Evolutionary conservation across 2,329 filamentous ascomycete species (phyloP).

Genomic region (Colletotrichum sp.): DNA sequence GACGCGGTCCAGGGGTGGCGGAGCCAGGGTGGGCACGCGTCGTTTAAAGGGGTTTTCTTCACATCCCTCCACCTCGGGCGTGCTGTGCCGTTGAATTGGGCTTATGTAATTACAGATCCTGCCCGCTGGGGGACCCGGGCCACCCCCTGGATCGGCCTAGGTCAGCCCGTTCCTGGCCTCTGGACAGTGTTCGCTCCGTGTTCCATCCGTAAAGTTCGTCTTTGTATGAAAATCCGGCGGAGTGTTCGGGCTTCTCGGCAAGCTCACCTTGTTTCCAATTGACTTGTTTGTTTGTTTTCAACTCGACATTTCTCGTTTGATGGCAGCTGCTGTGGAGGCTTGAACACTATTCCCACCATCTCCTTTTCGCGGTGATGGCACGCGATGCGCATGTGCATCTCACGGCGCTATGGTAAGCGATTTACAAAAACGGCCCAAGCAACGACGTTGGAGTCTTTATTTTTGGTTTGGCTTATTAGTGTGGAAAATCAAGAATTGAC

Average conservation of each 20-base stretch:
- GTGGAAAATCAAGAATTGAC: neutral
- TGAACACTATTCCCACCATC: neutral
- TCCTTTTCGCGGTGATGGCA: constrained; percentile 27
- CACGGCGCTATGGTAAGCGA: constrained; percentile 38
- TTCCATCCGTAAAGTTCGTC: neutral
- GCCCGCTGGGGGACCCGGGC: neutral
- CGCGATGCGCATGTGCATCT: constrained; percentile 36
- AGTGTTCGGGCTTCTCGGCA: neutral
- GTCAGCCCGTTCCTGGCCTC: neutral
- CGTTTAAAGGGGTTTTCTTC: neutral
- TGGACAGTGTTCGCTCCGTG: neutral
- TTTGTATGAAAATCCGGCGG: neutral
- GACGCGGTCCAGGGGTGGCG: constrained; percentile 16
- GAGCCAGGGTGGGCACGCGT: constrained; percentile 1
- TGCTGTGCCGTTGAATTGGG: neutral
- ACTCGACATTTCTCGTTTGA: neutral
- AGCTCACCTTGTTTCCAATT: neutral
- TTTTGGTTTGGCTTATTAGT: neutral
- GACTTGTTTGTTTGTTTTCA: neutral
- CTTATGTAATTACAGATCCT: neutral
- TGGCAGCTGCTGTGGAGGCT: neutral
- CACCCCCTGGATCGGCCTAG: neutral
- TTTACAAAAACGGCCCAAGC: neutral
- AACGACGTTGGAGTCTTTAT: neutral
- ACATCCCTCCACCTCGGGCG: neutral